Evolutionary conservation across 352 stramenopile genomes (phyloP).

Genomic region (Phytophthora cactorum): DNA sequence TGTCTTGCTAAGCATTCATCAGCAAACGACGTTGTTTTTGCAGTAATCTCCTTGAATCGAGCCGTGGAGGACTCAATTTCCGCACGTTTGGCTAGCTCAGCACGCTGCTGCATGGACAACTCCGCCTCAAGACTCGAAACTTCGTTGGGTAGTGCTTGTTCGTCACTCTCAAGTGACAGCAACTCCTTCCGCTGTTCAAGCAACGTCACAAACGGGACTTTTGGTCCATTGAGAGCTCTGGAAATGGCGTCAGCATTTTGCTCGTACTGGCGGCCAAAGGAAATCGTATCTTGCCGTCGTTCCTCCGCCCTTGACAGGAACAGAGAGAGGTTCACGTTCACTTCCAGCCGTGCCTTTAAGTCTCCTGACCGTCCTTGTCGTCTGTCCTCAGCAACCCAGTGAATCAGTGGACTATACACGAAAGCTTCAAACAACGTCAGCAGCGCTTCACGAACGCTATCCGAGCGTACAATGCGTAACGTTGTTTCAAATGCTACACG

Average conservation of each 20-base stretch:
- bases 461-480: slow-evolving; percentile 69
- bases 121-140: slow-evolving; percentile 11
- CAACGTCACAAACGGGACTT: slow-evolving; percentile 28
- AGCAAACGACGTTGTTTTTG: slow-evolving; percentile 43
- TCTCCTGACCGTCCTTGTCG: slow-evolving; percentile 43
- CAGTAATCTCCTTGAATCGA: slow-evolving; percentile 13
- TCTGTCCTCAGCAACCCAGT: slow-evolving; percentile 70
- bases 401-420: slow-evolving; percentile 84
- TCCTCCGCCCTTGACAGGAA: slow-evolving; percentile 85
- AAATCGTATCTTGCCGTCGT: slow-evolving; percentile 62
- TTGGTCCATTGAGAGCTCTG: slow-evolving; percentile 14
- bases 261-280: slow-evolving; percentile 53
- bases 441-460: slow-evolving; percentile 69
- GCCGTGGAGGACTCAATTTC: slow-evolving; percentile 7
- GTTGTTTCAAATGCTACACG: slow-evolving; percentile 76
- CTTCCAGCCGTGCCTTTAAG: slow-evolving; percentile 76
- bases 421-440: slow-evolving; percentile 85
- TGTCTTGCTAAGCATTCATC: slow-evolving; percentile 58
- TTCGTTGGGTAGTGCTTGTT: slow-evolving; percentile 29
- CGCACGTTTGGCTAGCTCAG: slow-evolving; percentile 14
- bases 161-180: slow-evolving; percentile 33
- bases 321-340: slow-evolving; percentile 87
- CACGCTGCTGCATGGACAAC: slow-evolving; percentile 11
- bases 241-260: slow-evolving; percentile 28
- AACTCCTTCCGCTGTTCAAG: slow-evolving; percentile 28